A percentile compares a stretch with the other conserved stretches of the same genome.
Evolutionary conservation across 176 grass and related monocot species (phyloP).

Genomic region (Phoenix dactylifera): DNA sequence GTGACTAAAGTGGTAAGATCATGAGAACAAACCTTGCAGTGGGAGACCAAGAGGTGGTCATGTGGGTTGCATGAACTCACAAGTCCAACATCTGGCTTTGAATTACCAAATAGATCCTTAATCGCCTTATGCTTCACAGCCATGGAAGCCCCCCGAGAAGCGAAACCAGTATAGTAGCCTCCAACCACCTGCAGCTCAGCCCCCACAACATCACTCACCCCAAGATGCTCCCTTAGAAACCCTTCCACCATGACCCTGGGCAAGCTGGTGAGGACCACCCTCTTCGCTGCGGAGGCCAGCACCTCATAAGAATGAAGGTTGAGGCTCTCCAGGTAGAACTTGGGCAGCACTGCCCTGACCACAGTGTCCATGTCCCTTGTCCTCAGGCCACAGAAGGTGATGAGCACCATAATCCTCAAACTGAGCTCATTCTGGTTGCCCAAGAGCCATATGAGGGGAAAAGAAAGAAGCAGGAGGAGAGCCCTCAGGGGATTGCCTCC

Average conservation of each 20-base stretch:
- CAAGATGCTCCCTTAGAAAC: conserved; percentile 59
- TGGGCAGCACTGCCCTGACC: conserved; percentile 55
- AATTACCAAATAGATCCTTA: conserved; percentile 16
- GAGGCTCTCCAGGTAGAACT: conserved; percentile 68
- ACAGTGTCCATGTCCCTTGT: conserved; percentile 46
- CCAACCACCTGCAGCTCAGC: conserved; percentile 40
- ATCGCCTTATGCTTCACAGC: conserved; percentile 17
- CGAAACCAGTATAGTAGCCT: conserved; percentile 57
- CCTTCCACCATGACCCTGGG: conserved; percentile 66
- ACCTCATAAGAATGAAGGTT: conserved; percentile 45
- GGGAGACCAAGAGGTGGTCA: conserved; percentile 28
- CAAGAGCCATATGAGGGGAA: conserved; percentile 42
- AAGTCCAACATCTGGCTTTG: conserved; percentile 38
- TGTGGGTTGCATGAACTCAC: conserved; percentile 16
- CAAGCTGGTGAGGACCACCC: conserved; percentile 43
- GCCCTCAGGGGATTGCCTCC: conserved; percentile 58
- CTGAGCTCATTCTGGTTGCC: conserved; percentile 25
- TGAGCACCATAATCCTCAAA: conserved; percentile 50
- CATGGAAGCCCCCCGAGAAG: not conserved
- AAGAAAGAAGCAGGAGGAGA: conserved; percentile 38
- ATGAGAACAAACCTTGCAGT: conserved; percentile 51
- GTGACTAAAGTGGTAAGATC: not conserved
- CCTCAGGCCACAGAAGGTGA: conserved; percentile 55
- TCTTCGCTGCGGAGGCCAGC: conserved; percentile 29
- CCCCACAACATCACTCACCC: conserved; percentile 44